These are phyloP conservation scores for Xerocomus brunneocitrinus DNA, from an alignment of 768 basidiomycete species.

Conservation along the genomic window DNA sequence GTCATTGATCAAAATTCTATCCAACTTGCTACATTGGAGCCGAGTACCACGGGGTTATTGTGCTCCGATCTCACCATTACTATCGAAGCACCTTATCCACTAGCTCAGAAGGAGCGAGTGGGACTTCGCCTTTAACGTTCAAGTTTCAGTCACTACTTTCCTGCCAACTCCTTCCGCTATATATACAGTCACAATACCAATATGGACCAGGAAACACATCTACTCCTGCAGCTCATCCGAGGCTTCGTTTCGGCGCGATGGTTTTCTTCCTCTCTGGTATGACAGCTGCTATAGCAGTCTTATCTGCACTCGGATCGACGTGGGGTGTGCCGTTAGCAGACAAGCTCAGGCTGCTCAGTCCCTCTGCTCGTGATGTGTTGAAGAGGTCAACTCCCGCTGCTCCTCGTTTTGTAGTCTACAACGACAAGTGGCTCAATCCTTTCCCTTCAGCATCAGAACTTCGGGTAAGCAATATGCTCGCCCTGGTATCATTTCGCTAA, in stretches of 20 bases:
- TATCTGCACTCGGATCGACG: constrained; percentile 11
- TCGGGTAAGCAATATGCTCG: constrained; percentile 27
- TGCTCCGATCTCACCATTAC: not conserved
- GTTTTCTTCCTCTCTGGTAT: constrained; percentile 12
- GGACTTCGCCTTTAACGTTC: not conserved
- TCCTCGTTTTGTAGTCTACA: constrained; percentile 46
- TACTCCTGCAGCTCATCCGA: not conserved
- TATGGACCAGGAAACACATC: not conserved
- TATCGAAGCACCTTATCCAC: not conserved
- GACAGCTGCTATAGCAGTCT: not conserved
- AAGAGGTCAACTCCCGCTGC: constrained; percentile 32
- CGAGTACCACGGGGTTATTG: not conserved
- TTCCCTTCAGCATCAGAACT: constrained; percentile 43
- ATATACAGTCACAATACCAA: constrained; percentile 11
- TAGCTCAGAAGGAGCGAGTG: not conserved
- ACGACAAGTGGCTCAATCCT: constrained; percentile 40
- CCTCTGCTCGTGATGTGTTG: constrained; percentile 22
- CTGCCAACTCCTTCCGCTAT: constrained; percentile 2
- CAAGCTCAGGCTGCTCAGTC: constrained; percentile 19
- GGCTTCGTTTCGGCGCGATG: constrained; percentile 8
- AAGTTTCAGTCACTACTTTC: not conserved
- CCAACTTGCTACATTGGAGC: not conserved
- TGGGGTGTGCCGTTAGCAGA: constrained; percentile 18
- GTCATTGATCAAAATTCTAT: not conserved
- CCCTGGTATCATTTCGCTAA: not conserved